Conservation (phyloP, 2,329 filamentous ascomycete genomes). For the Sphaceloma murrayae region DNA sequence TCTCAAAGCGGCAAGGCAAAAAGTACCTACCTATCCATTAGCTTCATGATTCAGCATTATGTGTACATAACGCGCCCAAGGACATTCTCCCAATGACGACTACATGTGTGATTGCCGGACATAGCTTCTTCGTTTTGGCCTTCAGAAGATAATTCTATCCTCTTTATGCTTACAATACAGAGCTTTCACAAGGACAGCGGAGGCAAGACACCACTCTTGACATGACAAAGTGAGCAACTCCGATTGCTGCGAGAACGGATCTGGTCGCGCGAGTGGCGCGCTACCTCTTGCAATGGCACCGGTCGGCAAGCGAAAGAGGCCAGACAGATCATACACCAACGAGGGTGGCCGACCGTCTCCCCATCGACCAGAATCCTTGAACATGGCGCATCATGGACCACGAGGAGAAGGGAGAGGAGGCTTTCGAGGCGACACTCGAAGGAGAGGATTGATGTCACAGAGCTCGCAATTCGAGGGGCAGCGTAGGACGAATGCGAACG, state of each 20-base stretch:
- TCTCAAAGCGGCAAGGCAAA: too few species aligned
- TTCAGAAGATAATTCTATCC: too few species aligned
- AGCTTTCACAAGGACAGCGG: too few species aligned
- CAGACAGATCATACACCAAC: conserved; percentile 37
- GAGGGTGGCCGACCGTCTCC: conserved; percentile 41
- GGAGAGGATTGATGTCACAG: conserved; percentile 18
- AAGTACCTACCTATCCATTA: too few species aligned
- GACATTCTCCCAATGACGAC: too few species aligned
- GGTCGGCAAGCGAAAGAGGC: conserved; percentile 48
- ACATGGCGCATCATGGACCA: conserved; percentile 45
- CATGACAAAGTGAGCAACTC: not conserved
- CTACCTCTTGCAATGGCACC: conserved; percentile 40
- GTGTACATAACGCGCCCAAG: too few species aligned
- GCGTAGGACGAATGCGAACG: not conserved
- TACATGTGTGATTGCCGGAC: too few species aligned
- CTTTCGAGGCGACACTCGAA: conserved; percentile 19
- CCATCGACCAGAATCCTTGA: conserved; percentile 41
- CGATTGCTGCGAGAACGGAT: not conserved
- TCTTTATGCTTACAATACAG: too few species aligned
- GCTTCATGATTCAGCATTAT: too few species aligned
- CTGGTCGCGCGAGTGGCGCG: conserved; percentile 7
- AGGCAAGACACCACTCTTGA: too few species aligned
- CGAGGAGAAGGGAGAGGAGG: conserved; percentile 23
- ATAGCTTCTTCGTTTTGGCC: too few species aligned
- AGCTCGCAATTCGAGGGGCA: not conserved